Base-by-base conservation (phyloP, 495 filamentous ascomycete species). In the Xylaria scruposa region DNA sequence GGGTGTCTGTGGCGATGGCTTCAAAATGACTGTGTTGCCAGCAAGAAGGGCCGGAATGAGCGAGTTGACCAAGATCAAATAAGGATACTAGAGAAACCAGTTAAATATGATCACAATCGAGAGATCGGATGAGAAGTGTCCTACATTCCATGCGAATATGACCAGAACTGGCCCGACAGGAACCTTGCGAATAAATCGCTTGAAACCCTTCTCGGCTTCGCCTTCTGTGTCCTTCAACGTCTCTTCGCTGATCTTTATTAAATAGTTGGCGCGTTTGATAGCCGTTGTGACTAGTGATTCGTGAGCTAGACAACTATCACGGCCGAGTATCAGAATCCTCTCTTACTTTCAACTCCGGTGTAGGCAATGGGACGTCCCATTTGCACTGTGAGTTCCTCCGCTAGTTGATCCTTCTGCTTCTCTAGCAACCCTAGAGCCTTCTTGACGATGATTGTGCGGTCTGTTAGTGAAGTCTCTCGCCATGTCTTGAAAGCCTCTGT, bases 281-380 rank as follows among this genome's bases (percentile, higher is more conserved):
- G 95, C 94, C 19, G 95, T 98, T 33, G 86, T 81, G 71, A 98
- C 85, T 79, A 40, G n/a, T 26, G 8, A 42, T n/a, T 46, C 0
- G 31, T 70, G 10, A 44, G 54, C 75, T 67, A 42, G 4, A 64
- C 17, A 2, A 31, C 38, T 21, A 51, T 56, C 36, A 46, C 24
- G 64, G 38, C 8, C 15, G 5, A 24, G 5, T 12, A 42, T 44
- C 19, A 56, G 33, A 38, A 13, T 51, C 29, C 15, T 8, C 70
- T 24, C 73, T 74, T 72, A 79, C 77, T 74, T 81, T 98, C 95
- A 74, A 89, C 93, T 21, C 86, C 87, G 0, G 92, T 91, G 77
- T 96, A 97, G 15, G 91, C 88, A 67, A 97, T 96, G 21, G 95
- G 95, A 19, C 95, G 87, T 65, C 95, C 95, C 95, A 98, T 97